Evolutionary conservation across 345 rosid species (phyloP), one percentile per base, ranked within the genome.

Genomic region (Euphorbia lathyris): DNA sequence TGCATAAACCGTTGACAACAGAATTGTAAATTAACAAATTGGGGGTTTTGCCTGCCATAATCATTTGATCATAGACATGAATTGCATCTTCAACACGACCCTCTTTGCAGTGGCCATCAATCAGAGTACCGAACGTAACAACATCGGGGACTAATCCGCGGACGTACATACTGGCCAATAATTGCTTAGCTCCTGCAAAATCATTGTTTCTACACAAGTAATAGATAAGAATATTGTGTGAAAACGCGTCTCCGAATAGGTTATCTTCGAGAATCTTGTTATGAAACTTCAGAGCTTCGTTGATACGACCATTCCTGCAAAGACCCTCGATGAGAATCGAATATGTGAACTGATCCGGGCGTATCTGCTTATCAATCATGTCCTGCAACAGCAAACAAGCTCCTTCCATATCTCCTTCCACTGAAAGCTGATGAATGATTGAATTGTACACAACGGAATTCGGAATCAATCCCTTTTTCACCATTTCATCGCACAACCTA

Each of bases 1-100:
- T 87, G 85, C 91, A 82, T 58, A 88, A 80, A 65, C 96, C 87
- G 69, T 85, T 76, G 13, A 86, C 59, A 66, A 88, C 76, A 53
- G 88, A 72, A 72, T 90, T 88, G 74, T 85, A 81, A 9, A 90
- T 67, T 30, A 79, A 58, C 52, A 86, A 73, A 74, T 81, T 86
- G 58, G 88, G 85, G 13, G 38, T 52, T 57, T 74, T 69, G 55
- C 74, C 80, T 66, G 70, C 66, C 78, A 74, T 82, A 40, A 71
- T 27, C 83, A 87, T 80, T 68, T 61, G 68, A 16, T 82, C 87
- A 32, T 86, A 83, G 19, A 83, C 53, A 40, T 69, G 72, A 6
- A 83, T 29, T 26, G 73, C 66, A 47, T 1, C 34, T 40, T 43
- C 53, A 42, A 63, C 30, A 5, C n/a, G 42, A 27, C 68, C 63